Evolutionary conservation across 768 basidiomycete genomes (phyloP).

Genomic region (Postia placenta): DNA sequence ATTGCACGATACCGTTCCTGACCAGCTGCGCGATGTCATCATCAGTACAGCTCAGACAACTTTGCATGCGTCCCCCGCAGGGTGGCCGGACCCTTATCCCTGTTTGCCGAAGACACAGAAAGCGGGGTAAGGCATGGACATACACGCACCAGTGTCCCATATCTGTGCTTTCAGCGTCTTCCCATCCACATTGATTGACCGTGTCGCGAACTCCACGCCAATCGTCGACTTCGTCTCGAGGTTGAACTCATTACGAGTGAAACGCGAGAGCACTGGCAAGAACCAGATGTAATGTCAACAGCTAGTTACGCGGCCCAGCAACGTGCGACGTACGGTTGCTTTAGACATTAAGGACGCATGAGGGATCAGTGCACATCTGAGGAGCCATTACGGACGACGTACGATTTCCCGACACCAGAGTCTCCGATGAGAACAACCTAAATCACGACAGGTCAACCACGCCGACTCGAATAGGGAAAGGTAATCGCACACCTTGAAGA

Average conservation of each 20-base stretch:
- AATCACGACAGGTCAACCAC: neutral
- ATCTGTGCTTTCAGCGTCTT: conserved; percentile 99
- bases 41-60: neutral
- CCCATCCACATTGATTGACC: conserved; percentile 90
- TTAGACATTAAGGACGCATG: neutral
- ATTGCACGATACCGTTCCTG: conserved; percentile 98
- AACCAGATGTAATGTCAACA: too few species aligned
- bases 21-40: conserved; percentile 54
- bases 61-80: neutral
- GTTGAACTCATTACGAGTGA: conserved; percentile 99
- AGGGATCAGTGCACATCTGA: neutral
- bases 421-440: conserved; percentile 99
- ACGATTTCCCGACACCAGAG: conserved; percentile 99
- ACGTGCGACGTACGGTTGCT: conserved; percentile 55
- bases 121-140: neutral
- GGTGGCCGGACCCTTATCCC: neutral
- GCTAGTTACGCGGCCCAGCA: too few species aligned
- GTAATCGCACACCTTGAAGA: conserved; percentile 78
- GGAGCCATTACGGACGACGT: conserved; percentile 33
- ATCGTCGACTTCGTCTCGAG: conserved; percentile 99
- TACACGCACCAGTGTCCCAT: conserved; percentile 89
- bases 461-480: neutral
- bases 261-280: conserved; percentile 89
- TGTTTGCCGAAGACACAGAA: neutral
- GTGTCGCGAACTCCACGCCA: conserved; percentile 97